Evolutionary conservation across 768 basidiomycete genomes (phyloP).

Genomic region (Psilocybe cubensis): DNA sequence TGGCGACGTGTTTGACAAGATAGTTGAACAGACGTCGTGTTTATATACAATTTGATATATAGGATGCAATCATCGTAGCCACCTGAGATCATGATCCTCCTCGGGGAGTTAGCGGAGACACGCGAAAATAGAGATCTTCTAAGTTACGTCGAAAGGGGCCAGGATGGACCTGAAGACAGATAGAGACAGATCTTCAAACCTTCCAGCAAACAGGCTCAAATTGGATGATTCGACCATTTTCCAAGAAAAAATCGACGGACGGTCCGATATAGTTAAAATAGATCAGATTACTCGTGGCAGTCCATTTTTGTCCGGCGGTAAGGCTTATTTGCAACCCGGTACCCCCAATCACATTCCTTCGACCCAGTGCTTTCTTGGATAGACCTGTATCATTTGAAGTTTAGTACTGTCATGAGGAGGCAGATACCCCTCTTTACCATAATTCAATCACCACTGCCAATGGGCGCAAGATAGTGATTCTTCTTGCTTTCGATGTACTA

Average conservation of each 20-base stretch:
- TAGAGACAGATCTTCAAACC: constrained; percentile 18
- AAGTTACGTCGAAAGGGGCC: constrained; percentile 7
- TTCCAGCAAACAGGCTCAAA: constrained; percentile 15
- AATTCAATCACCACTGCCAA: neutral
- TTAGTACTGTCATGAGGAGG: neutral
- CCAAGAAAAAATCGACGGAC: constrained; percentile 16
- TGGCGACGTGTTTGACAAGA: constrained; percentile 4
- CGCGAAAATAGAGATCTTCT: constrained; percentile 21
- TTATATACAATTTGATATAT: constrained; percentile 26
- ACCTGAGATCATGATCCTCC: constrained; percentile 28
- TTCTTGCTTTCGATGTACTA: constrained; percentile 5
- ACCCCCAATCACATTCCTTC: neutral
- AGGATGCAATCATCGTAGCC: constrained; percentile 21
- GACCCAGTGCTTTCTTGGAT: neutral
- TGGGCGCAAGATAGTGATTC: constrained; percentile 5
- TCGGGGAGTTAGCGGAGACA: constrained; percentile 47
- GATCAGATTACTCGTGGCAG: constrained; percentile 18
- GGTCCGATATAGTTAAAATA: constrained; percentile 23
- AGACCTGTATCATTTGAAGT: neutral
- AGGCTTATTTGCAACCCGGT: constrained; percentile 28
- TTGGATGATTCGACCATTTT: constrained; percentile 8
- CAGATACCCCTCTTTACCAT: neutral
- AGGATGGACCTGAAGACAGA: constrained; percentile 14
- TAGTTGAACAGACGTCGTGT: constrained; percentile 4
- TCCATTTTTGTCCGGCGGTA: constrained; percentile 29